phyloP scores from a whole-genome alignment of 176 grass and related monocot species.

The Carex kokanica region DNA sequence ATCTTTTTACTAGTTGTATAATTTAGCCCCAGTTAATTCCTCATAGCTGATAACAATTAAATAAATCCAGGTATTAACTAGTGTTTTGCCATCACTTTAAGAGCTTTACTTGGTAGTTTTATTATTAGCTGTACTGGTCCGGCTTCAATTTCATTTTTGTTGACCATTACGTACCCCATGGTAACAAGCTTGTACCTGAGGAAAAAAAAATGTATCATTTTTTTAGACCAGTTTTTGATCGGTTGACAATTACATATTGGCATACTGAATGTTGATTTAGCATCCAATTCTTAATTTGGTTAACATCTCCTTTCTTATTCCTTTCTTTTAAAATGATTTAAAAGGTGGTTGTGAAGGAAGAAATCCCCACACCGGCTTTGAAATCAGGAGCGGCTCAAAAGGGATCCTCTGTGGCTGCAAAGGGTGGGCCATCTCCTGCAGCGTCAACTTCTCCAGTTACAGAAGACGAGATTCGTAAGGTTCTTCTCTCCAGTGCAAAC shows the following conservation, averaged over 20 bases:
- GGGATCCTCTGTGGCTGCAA: not conserved
- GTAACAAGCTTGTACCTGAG: not conserved
- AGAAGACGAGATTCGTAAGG: conserved; percentile 88
- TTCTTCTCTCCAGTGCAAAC: conserved; percentile 66
- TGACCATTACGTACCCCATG: not conserved
- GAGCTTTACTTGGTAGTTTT: not conserved
- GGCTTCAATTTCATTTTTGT: not conserved
- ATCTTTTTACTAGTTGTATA: not conserved
- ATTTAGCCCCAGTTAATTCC: not conserved
- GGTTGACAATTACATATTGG: not conserved
- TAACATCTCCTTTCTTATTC: not conserved
- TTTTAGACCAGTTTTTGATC: not conserved
- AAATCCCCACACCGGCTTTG: conserved; percentile 39
- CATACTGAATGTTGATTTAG: not conserved
- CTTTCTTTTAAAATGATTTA: conserved; percentile 18
- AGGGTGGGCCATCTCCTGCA: conserved; percentile 16
- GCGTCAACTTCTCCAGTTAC: conserved; percentile 55
- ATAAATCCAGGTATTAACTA: not conserved
- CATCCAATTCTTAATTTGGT: not conserved
- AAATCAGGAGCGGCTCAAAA: conserved; percentile 32
- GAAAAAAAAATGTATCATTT: not conserved
- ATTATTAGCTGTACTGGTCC: not conserved
- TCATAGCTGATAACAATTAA: not conserved
- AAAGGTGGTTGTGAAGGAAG: conserved; percentile 21
- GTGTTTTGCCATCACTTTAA: not conserved